phyloP scores from a whole-genome alignment of 345 rosid species.

The Euphorbia peplus region DNA sequence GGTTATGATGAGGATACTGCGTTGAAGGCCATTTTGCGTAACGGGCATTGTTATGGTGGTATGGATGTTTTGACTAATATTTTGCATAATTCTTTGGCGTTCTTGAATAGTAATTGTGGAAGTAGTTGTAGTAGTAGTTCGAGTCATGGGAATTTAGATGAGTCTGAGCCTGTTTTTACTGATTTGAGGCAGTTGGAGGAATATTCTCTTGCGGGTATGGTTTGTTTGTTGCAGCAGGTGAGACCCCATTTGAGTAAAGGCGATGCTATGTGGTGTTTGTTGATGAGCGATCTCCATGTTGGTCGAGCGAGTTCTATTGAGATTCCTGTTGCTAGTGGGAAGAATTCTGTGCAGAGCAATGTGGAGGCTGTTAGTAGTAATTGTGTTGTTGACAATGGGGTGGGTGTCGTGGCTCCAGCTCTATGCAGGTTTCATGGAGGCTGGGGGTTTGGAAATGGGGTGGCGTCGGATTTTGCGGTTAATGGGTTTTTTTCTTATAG shows the following conservation, averaged over 20 bases:
- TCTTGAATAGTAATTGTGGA: slow-evolving; percentile 45
- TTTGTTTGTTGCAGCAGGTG: slow-evolving; percentile 83
- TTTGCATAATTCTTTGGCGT: slow-evolving; percentile 64
- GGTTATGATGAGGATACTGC: slow-evolving; percentile 79
- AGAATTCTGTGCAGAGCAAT: slow-evolving; percentile 24
- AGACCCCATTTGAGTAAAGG: slow-evolving; percentile 80
- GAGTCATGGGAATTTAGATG: slow-evolving; percentile 43
- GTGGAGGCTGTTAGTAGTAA: slow-evolving; percentile 39
- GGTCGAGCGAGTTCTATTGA: slow-evolving; percentile 72
- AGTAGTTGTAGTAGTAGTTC: slow-evolving; percentile 31
- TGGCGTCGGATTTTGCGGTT: slow-evolving; percentile 48
- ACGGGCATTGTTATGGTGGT: slow-evolving; percentile 84
- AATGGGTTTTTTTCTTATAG: slow-evolving; percentile 45
- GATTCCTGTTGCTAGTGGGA: slow-evolving; percentile 38
- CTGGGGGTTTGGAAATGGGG: slow-evolving; percentile 75
- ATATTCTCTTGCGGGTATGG: slow-evolving; percentile 75
- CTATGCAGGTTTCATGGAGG: slow-evolving; percentile 83
- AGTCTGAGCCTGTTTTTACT: slow-evolving; percentile 51
- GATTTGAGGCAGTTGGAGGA: slow-evolving; percentile 78
- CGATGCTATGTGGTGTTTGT: slow-evolving; percentile 97
- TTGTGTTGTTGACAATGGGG: slow-evolving; percentile 34
- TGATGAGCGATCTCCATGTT: slow-evolving; percentile 88
- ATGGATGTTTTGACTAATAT: slow-evolving; percentile 83
- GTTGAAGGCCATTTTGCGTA: slow-evolving; percentile 65
- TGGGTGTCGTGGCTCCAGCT: slow-evolving; percentile 49